phyloP scores from a whole-genome alignment of 495 filamentous ascomycete genomes.

The Podospora didyma region DNA sequence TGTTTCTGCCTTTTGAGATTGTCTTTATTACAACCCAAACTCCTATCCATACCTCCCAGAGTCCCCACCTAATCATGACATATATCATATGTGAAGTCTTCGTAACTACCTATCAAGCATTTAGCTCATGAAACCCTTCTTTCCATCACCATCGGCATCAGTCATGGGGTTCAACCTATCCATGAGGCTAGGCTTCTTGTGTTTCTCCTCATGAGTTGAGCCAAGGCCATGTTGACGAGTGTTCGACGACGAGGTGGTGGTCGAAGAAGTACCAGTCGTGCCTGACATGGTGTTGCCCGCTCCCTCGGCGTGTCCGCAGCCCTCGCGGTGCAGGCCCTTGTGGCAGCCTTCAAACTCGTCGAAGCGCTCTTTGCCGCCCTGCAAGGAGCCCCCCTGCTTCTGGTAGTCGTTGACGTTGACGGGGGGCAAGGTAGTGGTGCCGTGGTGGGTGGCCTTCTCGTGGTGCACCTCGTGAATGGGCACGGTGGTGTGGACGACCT shows the following conservation, averaged over 20 bases:
- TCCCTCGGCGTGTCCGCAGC: conserved; percentile 2
- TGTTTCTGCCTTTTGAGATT: too few relatives aligned
- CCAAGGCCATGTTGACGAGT: neutral
- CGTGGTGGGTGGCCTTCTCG: conserved; percentile 56
- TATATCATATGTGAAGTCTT: too few relatives aligned
- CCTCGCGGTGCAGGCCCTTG: conserved; percentile 4
- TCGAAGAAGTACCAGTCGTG: neutral
- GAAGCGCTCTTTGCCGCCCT: conserved; percentile 50
- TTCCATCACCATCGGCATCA: conserved; percentile 11
- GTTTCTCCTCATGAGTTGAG: neutral
- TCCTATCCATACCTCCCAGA: too few relatives aligned
- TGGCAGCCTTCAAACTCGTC: conserved; percentile 51
- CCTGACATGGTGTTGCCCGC: neutral
- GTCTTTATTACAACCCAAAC: too few relatives aligned
- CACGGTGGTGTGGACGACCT: conserved; percentile 57
- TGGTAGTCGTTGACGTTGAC: conserved; percentile 59
- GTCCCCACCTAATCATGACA: too few relatives aligned
- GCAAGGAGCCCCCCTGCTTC: conserved; percentile 51
- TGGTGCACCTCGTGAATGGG: conserved; percentile 65
- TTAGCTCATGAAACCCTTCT: conserved; percentile 2
- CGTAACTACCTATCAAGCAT: too few relatives aligned
- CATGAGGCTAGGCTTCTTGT: conserved; percentile 35
- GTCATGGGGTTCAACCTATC: conserved; percentile 45
- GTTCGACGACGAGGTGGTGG: neutral
- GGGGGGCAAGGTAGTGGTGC: conserved; percentile 53